These are phyloP conservation scores for Cymodocea nodosa DNA, from an alignment of 116 monocot genomes.

Conservation along the genomic window DNA sequence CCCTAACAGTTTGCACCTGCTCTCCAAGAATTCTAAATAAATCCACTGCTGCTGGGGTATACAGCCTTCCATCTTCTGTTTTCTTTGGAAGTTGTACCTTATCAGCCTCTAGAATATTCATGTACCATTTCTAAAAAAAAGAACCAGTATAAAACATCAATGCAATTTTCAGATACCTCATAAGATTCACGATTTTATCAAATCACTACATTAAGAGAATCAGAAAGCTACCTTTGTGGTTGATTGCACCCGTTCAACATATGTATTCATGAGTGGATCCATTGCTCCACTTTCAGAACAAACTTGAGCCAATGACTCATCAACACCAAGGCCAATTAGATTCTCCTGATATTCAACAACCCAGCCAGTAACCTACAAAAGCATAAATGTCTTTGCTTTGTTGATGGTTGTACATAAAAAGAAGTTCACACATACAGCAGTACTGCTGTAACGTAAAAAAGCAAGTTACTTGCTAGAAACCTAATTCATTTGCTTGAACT, in stretches of 20 bases:
- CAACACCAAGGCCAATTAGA: conserved; percentile 90
- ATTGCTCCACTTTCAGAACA: conserved; percentile 99
- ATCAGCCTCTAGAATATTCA: conserved; percentile 90
- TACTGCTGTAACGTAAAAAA: neutral
- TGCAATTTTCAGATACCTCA: neutral
- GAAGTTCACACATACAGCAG: neutral
- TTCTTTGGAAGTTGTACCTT: conserved; percentile 92
- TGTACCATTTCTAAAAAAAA: conserved; percentile 88
- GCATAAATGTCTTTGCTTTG: neutral
- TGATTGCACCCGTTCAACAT: conserved; percentile 94
- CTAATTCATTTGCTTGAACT: neutral
- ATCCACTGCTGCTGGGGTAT: conserved; percentile 97
- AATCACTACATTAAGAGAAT: neutral
- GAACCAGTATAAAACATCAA: neutral
- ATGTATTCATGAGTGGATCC: conserved; percentile 99
- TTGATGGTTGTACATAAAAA: neutral
- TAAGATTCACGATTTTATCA: neutral
- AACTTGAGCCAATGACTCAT: conserved; percentile 98
- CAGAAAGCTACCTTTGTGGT: conserved; percentile 56
- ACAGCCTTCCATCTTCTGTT: conserved; percentile 92
- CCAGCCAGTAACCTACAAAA: conserved; percentile 87
- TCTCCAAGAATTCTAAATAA: conserved; percentile 93
- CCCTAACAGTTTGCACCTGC: conserved; percentile 93
- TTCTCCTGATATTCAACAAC: conserved; percentile 94
- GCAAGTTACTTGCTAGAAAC: neutral